These are phyloP conservation scores for Hebeloma cylindrosporum DNA, from an alignment of 768 basidiomycete species.

Conservation along the genomic window DNA sequence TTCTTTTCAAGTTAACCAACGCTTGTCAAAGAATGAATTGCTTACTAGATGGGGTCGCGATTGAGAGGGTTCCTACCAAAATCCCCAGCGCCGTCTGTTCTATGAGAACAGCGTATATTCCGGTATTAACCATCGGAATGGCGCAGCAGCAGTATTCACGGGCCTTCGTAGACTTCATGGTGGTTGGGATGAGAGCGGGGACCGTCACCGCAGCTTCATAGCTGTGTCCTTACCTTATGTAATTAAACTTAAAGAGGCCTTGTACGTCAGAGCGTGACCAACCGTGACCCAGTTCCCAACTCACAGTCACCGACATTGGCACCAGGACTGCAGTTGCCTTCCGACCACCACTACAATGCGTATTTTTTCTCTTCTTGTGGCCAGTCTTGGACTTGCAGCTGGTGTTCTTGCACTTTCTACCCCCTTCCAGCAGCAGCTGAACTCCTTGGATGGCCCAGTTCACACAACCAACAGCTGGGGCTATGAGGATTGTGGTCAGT, in stretches of 20 bases:
- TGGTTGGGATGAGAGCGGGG: slow-evolving; percentile 21
- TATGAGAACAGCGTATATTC: slow-evolving; percentile 76
- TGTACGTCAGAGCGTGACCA: slow-evolving; percentile 11
- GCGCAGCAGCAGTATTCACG: slow-evolving; percentile 94
- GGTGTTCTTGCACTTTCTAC: slow-evolving; percentile 23
- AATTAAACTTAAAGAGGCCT: slow-evolving; percentile 2
- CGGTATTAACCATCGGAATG: slow-evolving; percentile 86
- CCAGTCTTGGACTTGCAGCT: slow-evolving; percentile 17
- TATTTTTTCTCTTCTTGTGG: slow-evolving; percentile 16
- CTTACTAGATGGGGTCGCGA: slow-evolving; percentile 82
- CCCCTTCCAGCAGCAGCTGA: slow-evolving; percentile 25
- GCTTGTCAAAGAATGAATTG: slow-evolving; percentile 11
- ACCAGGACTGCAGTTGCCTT: neutral
- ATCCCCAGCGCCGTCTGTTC: slow-evolving; percentile 76
- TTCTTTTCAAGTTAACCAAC: slow-evolving; percentile 3
- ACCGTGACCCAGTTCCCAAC: slow-evolving; percentile 4
- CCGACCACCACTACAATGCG: slow-evolving; percentile 21
- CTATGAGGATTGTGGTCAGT: slow-evolving; percentile 75
- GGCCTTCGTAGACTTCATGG: slow-evolving; percentile 48
- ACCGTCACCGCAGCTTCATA: slow-evolving; percentile 15
- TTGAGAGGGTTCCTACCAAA: slow-evolving; percentile 66
- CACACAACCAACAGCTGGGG: slow-evolving; percentile 54
- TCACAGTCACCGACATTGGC: neutral
- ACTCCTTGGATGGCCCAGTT: slow-evolving; percentile 22
- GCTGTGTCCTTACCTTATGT: slow-evolving; percentile 19